Percentiles rank a stretch among this genome's conserved stretches.
These are phyloP conservation scores for Coccomyxa sp. DNA, from an alignment of 139 green algal genomes.

Conservation along the genomic window DNA sequence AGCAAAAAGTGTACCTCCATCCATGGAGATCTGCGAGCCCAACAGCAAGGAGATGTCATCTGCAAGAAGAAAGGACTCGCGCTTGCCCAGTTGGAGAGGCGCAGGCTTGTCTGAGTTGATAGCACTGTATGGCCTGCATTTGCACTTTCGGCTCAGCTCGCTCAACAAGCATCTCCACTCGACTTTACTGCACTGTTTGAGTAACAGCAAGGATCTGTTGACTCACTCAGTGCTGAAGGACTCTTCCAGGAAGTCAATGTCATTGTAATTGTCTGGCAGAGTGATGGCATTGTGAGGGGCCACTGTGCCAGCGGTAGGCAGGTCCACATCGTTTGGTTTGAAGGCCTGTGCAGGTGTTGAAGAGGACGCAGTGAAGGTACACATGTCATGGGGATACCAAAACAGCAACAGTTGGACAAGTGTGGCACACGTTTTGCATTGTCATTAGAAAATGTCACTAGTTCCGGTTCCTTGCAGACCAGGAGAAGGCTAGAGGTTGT, in stretches of 20 bases:
- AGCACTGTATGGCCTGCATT: background rate
- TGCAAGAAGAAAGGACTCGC: constrained; percentile 33
- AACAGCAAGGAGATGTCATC: constrained; percentile 46
- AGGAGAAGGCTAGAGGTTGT: background rate
- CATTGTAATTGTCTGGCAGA: constrained; percentile 50
- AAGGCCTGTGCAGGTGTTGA: constrained; percentile 2
- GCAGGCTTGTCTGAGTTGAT: background rate
- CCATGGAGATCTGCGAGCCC: constrained; percentile 17
- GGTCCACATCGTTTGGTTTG: constrained; percentile 50
- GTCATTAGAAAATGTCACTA: too few relatives aligned
- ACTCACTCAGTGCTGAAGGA: too few relatives aligned
- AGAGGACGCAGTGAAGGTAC: background rate
- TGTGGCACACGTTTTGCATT: too few relatives aligned
- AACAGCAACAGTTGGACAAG: background rate
- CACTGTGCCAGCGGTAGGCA: constrained; percentile 41
- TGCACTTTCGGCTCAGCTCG: too few relatives aligned
- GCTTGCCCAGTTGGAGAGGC: background rate
- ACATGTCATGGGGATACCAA: background rate
- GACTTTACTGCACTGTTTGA: too few relatives aligned
- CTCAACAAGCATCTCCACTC: too few relatives aligned
- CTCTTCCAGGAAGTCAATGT: constrained; percentile 7
- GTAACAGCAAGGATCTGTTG: too few relatives aligned
- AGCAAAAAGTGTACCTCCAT: background rate
- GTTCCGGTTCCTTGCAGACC: too few relatives aligned
- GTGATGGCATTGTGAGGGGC: constrained; percentile 59